Percentiles rank a stretch among this genome's conserved stretches.
Conservation (phyloP, 2,329 filamentous ascomycete genomes). For the Dryadomyces quercus-mongolicae region DNA sequence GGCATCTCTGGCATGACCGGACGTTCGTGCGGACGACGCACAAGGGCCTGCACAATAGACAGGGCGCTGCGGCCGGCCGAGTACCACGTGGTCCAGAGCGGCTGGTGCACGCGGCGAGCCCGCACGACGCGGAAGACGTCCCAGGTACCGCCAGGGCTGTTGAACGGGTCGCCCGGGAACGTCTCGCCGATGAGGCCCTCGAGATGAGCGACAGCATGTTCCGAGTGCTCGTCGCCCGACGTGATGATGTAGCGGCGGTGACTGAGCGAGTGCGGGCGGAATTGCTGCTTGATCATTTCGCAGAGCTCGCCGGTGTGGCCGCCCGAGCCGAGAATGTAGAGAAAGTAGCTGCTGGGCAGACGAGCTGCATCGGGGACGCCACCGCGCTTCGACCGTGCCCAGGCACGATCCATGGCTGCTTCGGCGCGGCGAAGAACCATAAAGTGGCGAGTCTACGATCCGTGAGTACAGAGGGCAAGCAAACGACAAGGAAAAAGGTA, state of each 20-base stretch:
- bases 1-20: slow-evolving; percentile 5
- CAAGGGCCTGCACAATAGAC: slow-evolving; percentile 17
- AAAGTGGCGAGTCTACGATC: slow-evolving; percentile 6
- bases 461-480: background rate
- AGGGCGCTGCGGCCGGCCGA: slow-evolving; percentile 52
- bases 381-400: slow-evolving; percentile 4
- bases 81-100: slow-evolving; percentile 59
- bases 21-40: slow-evolving; percentile 16
- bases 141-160: slow-evolving; percentile 32
- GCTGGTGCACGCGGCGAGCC: slow-evolving; percentile 73
- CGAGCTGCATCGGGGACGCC: slow-evolving; percentile 7
- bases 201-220: slow-evolving; percentile 50
- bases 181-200: slow-evolving; percentile 34
- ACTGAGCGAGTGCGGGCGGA: slow-evolving; percentile 35
- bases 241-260: slow-evolving; percentile 75
- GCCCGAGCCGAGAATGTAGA: slow-evolving; percentile 81
- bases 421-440: background rate
- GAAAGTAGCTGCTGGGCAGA: slow-evolving; percentile 37
- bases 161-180: slow-evolving; percentile 14
- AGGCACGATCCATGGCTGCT: slow-evolving; percentile 3
- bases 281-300: slow-evolving; percentile 57
- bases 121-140: slow-evolving; percentile 59
- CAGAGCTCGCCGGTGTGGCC: slow-evolving; percentile 95
- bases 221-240: slow-evolving; percentile 62
- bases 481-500: background rate